Percentiles rank a stretch among this genome's conserved stretches.
Evolutionary conservation across 202 grass and related monocot genomes (phyloP).

Genomic region (Digitaria exilis): DNA sequence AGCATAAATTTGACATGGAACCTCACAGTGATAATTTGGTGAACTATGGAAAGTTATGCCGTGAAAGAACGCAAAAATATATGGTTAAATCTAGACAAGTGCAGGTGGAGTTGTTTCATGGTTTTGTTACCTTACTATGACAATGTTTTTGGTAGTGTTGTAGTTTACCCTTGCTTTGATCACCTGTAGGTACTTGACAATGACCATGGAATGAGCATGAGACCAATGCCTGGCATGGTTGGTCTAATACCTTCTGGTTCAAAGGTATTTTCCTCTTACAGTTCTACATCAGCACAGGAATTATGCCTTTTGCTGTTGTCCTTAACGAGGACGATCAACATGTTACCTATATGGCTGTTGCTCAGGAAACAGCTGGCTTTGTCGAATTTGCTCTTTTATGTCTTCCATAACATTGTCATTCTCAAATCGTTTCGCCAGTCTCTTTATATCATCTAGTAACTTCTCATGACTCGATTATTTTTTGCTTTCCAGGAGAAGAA

Average conservation of each 20-base stretch:
- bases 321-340: not conserved
- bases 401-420: not conserved
- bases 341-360: not conserved
- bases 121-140: constrained; percentile 3
- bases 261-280: constrained; percentile 60
- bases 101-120: constrained; percentile 51
- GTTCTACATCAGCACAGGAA: not conserved
- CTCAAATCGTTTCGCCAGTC: not conserved
- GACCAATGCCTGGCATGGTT: constrained; percentile 86
- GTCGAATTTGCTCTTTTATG: constrained; percentile 4
- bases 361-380: not conserved
- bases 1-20: constrained; percentile 95
- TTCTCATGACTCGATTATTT: constrained; percentile 12
- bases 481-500: constrained; percentile 78
- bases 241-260: constrained; percentile 71
- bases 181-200: constrained; percentile 71
- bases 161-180: constrained; percentile 22
- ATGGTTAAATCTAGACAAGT: constrained; percentile 94
- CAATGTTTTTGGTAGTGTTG: constrained; percentile 4
- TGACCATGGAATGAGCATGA: constrained; percentile 79
- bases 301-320: not conserved
- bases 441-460: constrained; percentile 13
- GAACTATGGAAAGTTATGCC: constrained; percentile 81
- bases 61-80: constrained; percentile 86
- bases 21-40: constrained; percentile 86